phyloP scores from a whole-genome alignment of 2,329 filamentous ascomycete genomes.

The Xylariaceae sp. region DNA sequence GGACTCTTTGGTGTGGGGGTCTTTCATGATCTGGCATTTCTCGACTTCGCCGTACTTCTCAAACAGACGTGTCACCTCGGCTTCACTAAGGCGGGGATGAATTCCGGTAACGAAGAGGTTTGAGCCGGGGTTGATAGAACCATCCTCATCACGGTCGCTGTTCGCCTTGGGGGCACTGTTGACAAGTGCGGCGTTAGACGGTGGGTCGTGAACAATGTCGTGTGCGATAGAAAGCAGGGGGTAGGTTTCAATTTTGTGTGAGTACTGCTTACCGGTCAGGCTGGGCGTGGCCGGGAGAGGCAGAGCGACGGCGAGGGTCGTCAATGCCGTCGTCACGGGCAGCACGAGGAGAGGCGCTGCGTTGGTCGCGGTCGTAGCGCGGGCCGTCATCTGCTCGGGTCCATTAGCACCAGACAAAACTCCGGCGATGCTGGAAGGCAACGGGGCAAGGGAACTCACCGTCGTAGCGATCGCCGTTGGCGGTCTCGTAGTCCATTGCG shows the following conservation, averaged over 20 bases:
- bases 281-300: constrained; percentile 52
- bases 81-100: constrained; percentile 83
- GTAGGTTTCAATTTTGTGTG: background rate
- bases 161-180: constrained; percentile 50
- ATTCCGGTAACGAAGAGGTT: constrained; percentile 99
- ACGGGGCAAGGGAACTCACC: constrained; percentile 41
- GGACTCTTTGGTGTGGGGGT: constrained; percentile 97
- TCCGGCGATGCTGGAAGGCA: background rate
- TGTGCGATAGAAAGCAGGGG: background rate
- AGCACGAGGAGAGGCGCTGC: constrained; percentile 62
- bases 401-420: constrained; percentile 15
- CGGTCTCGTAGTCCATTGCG: constrained; percentile 67
- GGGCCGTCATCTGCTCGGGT: constrained; percentile 53
- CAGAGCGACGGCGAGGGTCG: constrained; percentile 54
- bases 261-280: constrained; percentile 44
- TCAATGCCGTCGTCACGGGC: constrained; percentile 58
- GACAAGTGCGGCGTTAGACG: constrained; percentile 11
- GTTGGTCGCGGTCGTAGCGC: constrained; percentile 63
- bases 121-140: constrained; percentile 85
- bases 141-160: constrained; percentile 63
- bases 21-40: constrained; percentile 99
- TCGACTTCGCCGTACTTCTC: constrained; percentile 99
- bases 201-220: background rate
- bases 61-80: constrained; percentile 89
- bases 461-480: constrained; percentile 63